phyloP scores from a whole-genome alignment of 805 yeast genomes.

The Metahyphopichia silvanorum region DNA sequence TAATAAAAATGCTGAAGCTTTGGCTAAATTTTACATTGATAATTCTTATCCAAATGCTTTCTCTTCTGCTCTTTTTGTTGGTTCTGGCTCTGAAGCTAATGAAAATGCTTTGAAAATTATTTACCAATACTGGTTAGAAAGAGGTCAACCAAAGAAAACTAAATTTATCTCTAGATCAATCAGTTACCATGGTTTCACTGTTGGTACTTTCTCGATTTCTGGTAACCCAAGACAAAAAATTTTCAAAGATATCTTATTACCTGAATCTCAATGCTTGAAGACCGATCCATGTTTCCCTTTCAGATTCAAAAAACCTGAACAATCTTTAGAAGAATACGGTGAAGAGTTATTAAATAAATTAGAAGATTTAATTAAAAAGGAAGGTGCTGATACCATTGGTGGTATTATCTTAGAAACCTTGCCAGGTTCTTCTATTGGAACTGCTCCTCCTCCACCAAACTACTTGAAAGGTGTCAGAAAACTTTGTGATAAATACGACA shows the following conservation, averaged over 20 bases:
- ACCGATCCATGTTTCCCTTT: constrained; percentile 23
- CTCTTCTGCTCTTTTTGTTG: constrained; percentile 38
- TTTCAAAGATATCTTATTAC: constrained; percentile 19
- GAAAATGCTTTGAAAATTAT: constrained; percentile 25
- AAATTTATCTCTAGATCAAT: constrained; percentile 23
- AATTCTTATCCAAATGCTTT: constrained; percentile 44
- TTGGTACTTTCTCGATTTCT: constrained; percentile 23
- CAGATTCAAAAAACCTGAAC: constrained; percentile 22
- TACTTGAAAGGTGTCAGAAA: constrained; percentile 25
- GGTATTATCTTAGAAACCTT: constrained; percentile 23
- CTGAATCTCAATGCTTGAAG: constrained; percentile 14
- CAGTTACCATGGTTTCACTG: constrained; percentile 26
- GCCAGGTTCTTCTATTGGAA: constrained; percentile 26
- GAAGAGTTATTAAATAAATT: constrained; percentile 17
- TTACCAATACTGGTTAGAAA: constrained; percentile 23
- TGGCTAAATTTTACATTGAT: constrained; percentile 26
- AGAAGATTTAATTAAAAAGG: constrained; percentile 20
- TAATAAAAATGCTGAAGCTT: constrained; percentile 20
- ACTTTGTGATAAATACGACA: constrained; percentile 29
- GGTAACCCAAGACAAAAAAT: constrained; percentile 13
- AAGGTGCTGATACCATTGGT: constrained; percentile 27
- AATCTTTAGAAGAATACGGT: constrained; percentile 18
- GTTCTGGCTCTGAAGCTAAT: constrained; percentile 29
- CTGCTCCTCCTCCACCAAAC: constrained; percentile 23
- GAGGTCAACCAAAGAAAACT: constrained; percentile 17